Conservation (phyloP, 2,329 filamentous ascomycete genomes). For the Paramyrothecium roridum region DNA sequence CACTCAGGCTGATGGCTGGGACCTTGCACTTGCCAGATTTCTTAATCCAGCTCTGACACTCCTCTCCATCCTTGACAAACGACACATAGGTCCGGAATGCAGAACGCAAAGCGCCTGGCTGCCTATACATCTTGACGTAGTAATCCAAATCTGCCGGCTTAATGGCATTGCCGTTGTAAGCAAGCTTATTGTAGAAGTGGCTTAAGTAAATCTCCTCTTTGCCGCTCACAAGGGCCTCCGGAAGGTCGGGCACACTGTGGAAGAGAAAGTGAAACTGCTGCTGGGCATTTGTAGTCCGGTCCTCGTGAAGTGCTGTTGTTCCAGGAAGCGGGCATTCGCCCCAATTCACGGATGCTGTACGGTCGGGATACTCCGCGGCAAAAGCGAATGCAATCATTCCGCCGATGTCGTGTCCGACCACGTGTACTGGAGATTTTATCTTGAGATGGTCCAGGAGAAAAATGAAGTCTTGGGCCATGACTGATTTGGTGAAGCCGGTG, state of each 20-base stretch:
- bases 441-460: constrained; percentile 23
- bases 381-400: constrained; percentile 40
- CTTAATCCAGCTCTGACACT: constrained; percentile 22
- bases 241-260: constrained; percentile 1
- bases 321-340: constrained; percentile 41
- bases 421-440: constrained; percentile 33
- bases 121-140: constrained; percentile 31
- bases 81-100: constrained; percentile 28
- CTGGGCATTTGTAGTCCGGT: neutral
- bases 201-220: constrained; percentile 37
- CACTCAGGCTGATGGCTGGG: constrained; percentile 2
- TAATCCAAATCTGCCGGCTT: constrained; percentile 29
- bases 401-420: constrained; percentile 45
- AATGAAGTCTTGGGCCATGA: constrained; percentile 36
- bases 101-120: constrained; percentile 27
- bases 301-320: constrained; percentile 22
- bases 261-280: constrained; percentile 3
- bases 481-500: constrained; percentile 34
- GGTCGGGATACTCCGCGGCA: constrained; percentile 27
- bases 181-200: constrained; percentile 37
- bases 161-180: constrained; percentile 31
- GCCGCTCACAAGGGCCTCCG: constrained; percentile 26
- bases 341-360: constrained; percentile 32
- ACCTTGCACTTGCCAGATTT: constrained; percentile 20
- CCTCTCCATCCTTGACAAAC: constrained; percentile 26